phyloP scores from a whole-genome alignment of 176 grass and related monocot species.

The Oryza glumipatula region DNA sequence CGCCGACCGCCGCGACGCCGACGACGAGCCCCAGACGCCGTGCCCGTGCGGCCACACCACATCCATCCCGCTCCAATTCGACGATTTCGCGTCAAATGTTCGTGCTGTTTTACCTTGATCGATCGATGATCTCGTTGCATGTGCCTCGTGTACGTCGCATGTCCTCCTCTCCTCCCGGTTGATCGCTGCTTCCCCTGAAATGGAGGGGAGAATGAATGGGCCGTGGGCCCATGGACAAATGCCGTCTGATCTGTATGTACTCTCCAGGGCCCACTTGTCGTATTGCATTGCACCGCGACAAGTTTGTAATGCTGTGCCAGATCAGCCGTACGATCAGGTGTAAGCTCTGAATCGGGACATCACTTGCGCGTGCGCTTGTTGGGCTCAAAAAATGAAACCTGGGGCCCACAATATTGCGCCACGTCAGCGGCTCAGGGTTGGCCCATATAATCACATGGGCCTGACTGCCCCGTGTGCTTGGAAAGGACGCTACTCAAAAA shows the following conservation, averaged over 20 bases:
- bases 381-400: background rate
- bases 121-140: background rate
- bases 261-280: background rate
- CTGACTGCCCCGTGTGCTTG: background rate
- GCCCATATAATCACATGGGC: background rate
- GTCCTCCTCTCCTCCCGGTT: background rate
- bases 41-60: background rate
- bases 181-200: constrained; percentile 34
- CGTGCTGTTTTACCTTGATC: background rate
- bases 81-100: background rate
- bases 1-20: constrained; percentile 49
- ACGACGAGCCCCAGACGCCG: constrained; percentile 12
- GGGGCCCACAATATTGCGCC: background rate
- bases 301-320: background rate
- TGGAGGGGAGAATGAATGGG: background rate
- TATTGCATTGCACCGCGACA: background rate
- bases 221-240: background rate
- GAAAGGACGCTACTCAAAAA: background rate
- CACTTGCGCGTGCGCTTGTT: background rate
- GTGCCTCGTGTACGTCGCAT: background rate
- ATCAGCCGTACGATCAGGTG: background rate
- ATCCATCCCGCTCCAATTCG: background rate
- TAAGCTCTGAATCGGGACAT: background rate
- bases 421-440: background rate
- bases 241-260: background rate